phyloP scores from a whole-genome alignment of 164 flowering plant species.

The Aristolochia contorta region DNA sequence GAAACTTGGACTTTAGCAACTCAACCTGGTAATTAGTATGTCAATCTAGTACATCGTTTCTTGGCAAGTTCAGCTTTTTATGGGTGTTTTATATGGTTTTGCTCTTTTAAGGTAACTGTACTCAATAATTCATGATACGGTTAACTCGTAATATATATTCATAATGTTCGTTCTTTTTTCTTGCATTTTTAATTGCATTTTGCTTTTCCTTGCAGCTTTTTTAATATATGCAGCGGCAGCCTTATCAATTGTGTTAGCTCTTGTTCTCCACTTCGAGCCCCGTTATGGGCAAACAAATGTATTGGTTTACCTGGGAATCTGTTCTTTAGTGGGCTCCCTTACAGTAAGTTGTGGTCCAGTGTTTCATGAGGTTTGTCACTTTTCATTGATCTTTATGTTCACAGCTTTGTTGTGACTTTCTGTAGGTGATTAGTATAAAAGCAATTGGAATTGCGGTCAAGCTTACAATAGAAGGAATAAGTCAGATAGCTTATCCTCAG shows the following conservation, averaged over 20 bases:
- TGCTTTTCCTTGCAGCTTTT: slow-evolving; percentile 47
- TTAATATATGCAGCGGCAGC: slow-evolving; percentile 55
- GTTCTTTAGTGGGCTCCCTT: slow-evolving; percentile 82
- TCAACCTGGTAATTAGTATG: slow-evolving; percentile 53
- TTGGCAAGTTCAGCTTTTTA: no score
- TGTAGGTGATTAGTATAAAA: slow-evolving; percentile 80
- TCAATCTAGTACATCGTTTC: neutral
- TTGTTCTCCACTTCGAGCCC: slow-evolving; percentile 76
- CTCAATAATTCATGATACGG: no score
- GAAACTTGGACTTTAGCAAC: slow-evolving; percentile 84
- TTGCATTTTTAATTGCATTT: neutral
- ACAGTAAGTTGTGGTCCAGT: slow-evolving; percentile 37
- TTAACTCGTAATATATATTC: no score
- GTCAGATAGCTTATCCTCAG: slow-evolving; percentile 65
- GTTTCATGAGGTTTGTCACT: no score
- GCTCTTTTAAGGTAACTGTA: no score
- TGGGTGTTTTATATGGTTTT: no score
- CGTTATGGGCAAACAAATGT: slow-evolving; percentile 85
- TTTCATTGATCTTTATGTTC: neutral
- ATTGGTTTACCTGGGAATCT: slow-evolving; percentile 78
- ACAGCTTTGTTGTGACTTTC: neutral
- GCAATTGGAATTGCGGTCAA: slow-evolving; percentile 81
- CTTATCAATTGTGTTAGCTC: slow-evolving; percentile 42
- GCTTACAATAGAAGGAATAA: slow-evolving; percentile 68
- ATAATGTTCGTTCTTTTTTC: neutral